Evolutionary conservation across 208 protist species (phyloP).

Genomic region (Trypanosoma caninum): DNA sequence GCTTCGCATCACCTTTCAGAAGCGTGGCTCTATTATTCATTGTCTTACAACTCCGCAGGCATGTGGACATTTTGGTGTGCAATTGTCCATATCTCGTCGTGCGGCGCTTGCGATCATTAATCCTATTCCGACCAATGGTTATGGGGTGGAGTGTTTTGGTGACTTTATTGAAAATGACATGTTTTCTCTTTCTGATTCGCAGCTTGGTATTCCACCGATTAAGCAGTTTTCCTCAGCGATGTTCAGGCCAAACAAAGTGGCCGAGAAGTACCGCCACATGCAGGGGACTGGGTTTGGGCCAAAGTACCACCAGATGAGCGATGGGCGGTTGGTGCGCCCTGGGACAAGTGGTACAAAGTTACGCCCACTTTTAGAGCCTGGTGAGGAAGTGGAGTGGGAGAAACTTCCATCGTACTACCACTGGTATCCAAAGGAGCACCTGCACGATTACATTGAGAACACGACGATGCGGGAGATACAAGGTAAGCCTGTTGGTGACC

Average conservation of each 20-base stretch:
- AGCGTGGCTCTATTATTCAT: slow-evolving; percentile 81
- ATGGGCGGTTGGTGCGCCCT: slow-evolving; percentile 78
- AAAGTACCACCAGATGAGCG: slow-evolving; percentile 76
- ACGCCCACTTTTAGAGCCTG: slow-evolving; percentile 79
- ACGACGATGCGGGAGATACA: slow-evolving; percentile 79
- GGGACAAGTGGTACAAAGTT: slow-evolving; percentile 84
- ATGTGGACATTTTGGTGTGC: slow-evolving; percentile 78
- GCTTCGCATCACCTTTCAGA: slow-evolving; percentile 82
- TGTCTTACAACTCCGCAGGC: slow-evolving; percentile 86
- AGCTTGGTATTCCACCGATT: slow-evolving; percentile 73
- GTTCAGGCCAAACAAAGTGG: slow-evolving; percentile 75
- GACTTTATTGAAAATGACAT: slow-evolving; percentile 91
- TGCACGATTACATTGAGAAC: slow-evolving; percentile 88
- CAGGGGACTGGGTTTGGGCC: slow-evolving; percentile 85
- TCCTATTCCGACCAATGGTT: slow-evolving; percentile 83
- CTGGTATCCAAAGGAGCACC: slow-evolving; percentile 86
- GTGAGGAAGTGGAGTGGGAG: slow-evolving; percentile 81
- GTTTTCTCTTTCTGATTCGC: slow-evolving; percentile 81
- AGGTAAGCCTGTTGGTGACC: slow-evolving; percentile 54
- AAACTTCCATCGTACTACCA: slow-evolving; percentile 88
- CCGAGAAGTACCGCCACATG: slow-evolving; percentile 84
- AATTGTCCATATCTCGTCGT: slow-evolving; percentile 79
- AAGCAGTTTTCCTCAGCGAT: slow-evolving; percentile 71
- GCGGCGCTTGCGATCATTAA: slow-evolving; percentile 80
- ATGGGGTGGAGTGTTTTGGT: slow-evolving; percentile 88